Conservation (phyloP, 139 green algal genomes). For the Astrephomene gubernaculifera region DNA sequence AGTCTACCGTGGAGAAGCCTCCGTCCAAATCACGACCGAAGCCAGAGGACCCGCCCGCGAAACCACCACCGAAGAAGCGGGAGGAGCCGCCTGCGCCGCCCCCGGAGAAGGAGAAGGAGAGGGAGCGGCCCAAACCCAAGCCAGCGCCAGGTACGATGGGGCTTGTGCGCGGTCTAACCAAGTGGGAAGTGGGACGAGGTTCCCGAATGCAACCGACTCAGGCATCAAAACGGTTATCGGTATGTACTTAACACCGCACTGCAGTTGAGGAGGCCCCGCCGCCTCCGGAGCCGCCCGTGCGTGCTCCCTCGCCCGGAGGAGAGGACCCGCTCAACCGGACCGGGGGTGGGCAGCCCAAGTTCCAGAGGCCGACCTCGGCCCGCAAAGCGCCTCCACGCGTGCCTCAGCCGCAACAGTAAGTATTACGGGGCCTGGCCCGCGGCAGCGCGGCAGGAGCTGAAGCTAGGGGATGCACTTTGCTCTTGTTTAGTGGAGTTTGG, state of each 20-base stretch:
- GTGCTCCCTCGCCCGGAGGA: not conserved
- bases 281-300: not conserved
- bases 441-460: too few relatives aligned
- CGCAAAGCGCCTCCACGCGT: conserved; percentile 68
- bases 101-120: conserved; percentile 1
- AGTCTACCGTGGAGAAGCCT: conserved; percentile 3
- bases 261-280: conserved; percentile 2
- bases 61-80: conserved; percentile 36
- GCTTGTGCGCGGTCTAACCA: too few relatives aligned
- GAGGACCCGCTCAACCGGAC: conserved; percentile 9
- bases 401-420: conserved; percentile 36
- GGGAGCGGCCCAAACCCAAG: not conserved
- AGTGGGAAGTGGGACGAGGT: too few relatives aligned
- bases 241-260: too few relatives aligned
- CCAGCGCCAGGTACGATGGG: conserved; percentile 13
- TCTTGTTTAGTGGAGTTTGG: too few relatives aligned
- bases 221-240: too few relatives aligned
- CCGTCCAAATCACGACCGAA: not conserved
- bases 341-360: conserved; percentile 14
- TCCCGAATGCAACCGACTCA: too few relatives aligned
- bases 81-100: not conserved
- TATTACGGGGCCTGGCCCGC: too few relatives aligned
- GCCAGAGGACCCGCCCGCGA: conserved; percentile 8
- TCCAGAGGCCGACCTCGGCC: conserved; percentile 55
- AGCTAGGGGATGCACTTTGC: too few relatives aligned